These are phyloP conservation scores for Fusarium sp. DNA, from an alignment of 2,329 filamentous ascomycete species.

Conservation along the genomic window DNA sequence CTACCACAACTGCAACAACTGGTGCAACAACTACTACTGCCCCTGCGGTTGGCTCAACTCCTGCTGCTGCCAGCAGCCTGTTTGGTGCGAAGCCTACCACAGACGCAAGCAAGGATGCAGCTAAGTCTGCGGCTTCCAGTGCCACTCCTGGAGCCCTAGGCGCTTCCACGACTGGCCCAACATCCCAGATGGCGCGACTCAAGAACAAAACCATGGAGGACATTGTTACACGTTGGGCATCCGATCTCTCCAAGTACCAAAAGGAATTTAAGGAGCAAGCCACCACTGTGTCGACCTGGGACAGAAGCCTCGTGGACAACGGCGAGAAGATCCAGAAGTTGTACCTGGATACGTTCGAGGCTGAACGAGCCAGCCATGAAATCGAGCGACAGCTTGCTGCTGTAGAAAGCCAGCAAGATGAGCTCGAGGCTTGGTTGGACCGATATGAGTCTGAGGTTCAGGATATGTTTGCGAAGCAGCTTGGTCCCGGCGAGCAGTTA, in stretches of 20 bases:
- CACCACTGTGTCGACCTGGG: constrained; percentile 87
- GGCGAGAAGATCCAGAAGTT: constrained; percentile 94
- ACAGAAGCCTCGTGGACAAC: constrained; percentile 91
- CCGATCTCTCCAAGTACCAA: constrained; percentile 93
- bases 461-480: constrained; percentile 82
- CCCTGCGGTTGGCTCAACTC: constrained; percentile 41
- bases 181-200: constrained; percentile 86
- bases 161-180: constrained; percentile 81
- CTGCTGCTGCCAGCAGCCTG: constrained; percentile 46
- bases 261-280: constrained; percentile 96
- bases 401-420: constrained; percentile 92
- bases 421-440: constrained; percentile 87
- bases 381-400: constrained; percentile 90
- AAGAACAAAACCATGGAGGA: constrained; percentile 99
- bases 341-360: constrained; percentile 91
- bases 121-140: constrained; percentile 45
- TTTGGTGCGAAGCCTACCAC: constrained; percentile 50
- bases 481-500: constrained; percentile 78
- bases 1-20: constrained; percentile 42
- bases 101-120: constrained; percentile 43
- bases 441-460: constrained; percentile 93
- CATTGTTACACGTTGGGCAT: constrained; percentile 96
- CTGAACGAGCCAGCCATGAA: constrained; percentile 90
- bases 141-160: constrained; percentile 60
- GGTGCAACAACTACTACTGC: constrained; percentile 39